phyloP scores from a whole-genome alignment of 805 yeast species.

The Candida ovalis region DNA sequence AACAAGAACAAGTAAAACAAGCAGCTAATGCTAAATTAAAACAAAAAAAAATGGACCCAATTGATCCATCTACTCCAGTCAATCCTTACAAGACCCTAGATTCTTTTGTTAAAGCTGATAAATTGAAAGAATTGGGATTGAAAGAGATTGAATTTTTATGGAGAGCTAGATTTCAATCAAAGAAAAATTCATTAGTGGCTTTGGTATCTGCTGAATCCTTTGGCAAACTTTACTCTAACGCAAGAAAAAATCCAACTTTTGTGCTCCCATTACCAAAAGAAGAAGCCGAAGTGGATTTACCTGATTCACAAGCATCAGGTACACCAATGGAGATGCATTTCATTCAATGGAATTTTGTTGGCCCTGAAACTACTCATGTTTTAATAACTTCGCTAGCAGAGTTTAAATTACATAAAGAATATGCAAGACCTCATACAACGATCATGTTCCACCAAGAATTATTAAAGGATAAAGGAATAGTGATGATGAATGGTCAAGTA shows the following conservation, averaged over 20 bases:
- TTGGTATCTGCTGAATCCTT: constrained; percentile 55
- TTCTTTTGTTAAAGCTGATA: constrained; percentile 68
- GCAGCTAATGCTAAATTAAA: constrained; percentile 27
- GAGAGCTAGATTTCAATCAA: constrained; percentile 77
- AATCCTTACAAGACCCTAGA: constrained; percentile 67
- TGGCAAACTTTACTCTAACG: constrained; percentile 57
- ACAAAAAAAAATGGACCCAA: constrained; percentile 30
- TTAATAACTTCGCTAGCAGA: constrained; percentile 89
- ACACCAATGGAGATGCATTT: constrained; percentile 74
- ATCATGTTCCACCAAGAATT: constrained; percentile 83
- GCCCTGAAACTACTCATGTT: constrained; percentile 79
- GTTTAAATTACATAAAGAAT: constrained; percentile 84
- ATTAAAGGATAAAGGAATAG: constrained; percentile 51
- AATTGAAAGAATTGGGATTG: constrained; percentile 49
- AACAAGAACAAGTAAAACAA: constrained; percentile 17
- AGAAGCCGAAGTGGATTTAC: constrained; percentile 31
- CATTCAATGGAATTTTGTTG: constrained; percentile 91
- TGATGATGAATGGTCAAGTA: constrained; percentile 82
- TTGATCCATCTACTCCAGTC: constrained; percentile 32
- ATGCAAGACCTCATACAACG: constrained; percentile 93
- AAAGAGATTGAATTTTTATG: constrained; percentile 77
- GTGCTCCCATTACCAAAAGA: constrained; percentile 85
- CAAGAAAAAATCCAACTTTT: constrained; percentile 74
- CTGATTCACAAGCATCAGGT: constrained; percentile 20
- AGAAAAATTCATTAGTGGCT: constrained; percentile 62